Evolutionary conservation across 148 eudicot species (phyloP), one percentile per base, ranked within the genome.

Genomic region (Tetragonia tetragonoides): DNA sequence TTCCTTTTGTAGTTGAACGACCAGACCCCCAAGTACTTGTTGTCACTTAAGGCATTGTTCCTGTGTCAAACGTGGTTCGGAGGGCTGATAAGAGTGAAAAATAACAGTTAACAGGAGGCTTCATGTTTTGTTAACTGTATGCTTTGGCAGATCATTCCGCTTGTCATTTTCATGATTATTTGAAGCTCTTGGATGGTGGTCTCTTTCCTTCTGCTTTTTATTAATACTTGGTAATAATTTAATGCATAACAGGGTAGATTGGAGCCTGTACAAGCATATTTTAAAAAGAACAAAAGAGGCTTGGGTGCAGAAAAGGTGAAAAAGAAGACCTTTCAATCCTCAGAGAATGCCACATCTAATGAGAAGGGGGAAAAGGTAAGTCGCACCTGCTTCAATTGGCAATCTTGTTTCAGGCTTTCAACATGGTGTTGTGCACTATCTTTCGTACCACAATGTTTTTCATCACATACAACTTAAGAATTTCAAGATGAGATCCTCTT

Each of bases 211-310:
- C 47, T 62, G 63, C 34, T 41, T 12, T 18, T 20, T 37, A 40
- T 69, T 81, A 74, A 59, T 77, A 60, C 73, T 73, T 61, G 38
- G 53, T 53, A 57, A 49, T 66, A 41, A 56, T n/a, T 79, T 53
- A 28, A 47, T 77, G 77, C 65, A 62, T 42, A 76, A 84, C 89
- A 94, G 97, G 97, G 98, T 70, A 87, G 98, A 75, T 82, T 92
- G 85, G 97, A 94, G 83, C 98, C 98, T 68, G 70, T 94, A 70
- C 83, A 87, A 77, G 79, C 97, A 70, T 72, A 77, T 76, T 39
- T 88, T 23, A 90, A 88, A 84, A 92, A 84, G 79, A 90, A 92
- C 78, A 92, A 89, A 82, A 82, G 87, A 78, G 98, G 98, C 17
- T 59, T 94, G 76, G 98, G 98, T 83, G 92, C 97, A 62, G 93